phyloP scores from a whole-genome alignment of 257 asterid species.

The Cynanchum wilfordii region DNA sequence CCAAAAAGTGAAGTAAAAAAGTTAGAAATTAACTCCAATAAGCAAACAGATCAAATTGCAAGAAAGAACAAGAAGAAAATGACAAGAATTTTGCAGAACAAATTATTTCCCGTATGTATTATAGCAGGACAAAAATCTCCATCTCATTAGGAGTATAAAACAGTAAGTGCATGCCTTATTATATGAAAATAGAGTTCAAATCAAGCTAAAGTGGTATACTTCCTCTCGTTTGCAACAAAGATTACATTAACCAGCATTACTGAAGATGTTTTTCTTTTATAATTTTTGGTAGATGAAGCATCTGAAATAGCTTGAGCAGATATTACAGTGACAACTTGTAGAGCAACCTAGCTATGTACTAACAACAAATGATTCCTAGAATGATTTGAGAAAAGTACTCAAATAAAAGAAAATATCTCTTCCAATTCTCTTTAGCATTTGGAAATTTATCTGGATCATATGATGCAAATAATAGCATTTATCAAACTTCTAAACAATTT shows the following conservation, averaged over 20 bases:
- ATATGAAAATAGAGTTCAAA: background rate
- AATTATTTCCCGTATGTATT: background rate
- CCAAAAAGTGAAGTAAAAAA: constrained; percentile 10
- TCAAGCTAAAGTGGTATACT: background rate
- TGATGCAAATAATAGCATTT: background rate
- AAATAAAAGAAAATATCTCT: background rate
- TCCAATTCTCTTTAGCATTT: background rate
- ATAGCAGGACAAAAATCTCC: background rate
- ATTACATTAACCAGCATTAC: background rate
- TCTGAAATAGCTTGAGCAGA: background rate
- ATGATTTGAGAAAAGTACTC: background rate
- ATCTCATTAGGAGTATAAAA: background rate
- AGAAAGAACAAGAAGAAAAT: background rate
- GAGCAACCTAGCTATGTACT: background rate
- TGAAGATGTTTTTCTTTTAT: background rate
- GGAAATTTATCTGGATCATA: background rate
- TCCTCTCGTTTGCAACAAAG: background rate
- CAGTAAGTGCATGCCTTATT: background rate
- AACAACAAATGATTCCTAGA: background rate
- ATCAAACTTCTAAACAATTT: background rate
- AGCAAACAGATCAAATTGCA: background rate
- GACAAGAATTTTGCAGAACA: background rate
- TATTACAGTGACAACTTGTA: background rate
- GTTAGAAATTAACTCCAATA: background rate
- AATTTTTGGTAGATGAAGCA: background rate